Evolutionary conservation across 2,329 filamentous ascomycete genomes (phyloP), one percentile per base, ranked within the genome.

Genomic region (Ophiostoma pallidulum): DNA sequence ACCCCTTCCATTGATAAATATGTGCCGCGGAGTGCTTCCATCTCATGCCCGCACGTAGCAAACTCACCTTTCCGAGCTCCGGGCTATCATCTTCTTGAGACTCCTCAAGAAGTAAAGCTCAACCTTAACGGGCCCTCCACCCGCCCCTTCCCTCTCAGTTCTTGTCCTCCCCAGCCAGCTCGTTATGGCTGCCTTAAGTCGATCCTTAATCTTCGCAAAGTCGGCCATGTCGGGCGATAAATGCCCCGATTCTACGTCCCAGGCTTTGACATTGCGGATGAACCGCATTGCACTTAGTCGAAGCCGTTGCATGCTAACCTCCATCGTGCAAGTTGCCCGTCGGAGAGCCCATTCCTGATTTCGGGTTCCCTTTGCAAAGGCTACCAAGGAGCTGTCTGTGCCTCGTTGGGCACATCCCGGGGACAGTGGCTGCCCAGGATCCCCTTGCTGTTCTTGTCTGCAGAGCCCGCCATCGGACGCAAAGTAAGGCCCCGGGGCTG

Each of bases 41-140:
- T 33, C 31, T 33, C 31, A 33, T n/a, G 13, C 12, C 8, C 8
- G 22, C 29, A 42, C 8, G 22, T 26, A 12, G 29, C 4, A n/a
- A n/a, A n/a, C 31, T 9, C 28, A 31, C 26, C 22, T 16, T 9
- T 22, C n/a, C 28, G 35, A 18, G 14, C 20, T 37, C 18, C 33
- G 36, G 18, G 40, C 37, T 14, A 29, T n/a, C 35, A 45, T 49
- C 24, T 33, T 37, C 41, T 45, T 51, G 16, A 55, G 22, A 14
- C 49, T 44, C 20, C 43, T 49, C 4, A 45, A n/a, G 14, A 54
- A 33, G 31, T 54, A 51, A 5, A 54, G 40, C 33, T 54, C 52
- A 7, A 54, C 41, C 24, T 51, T 26, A 4, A 49, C 38, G 9
- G 41, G 20, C 31, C 41, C 41, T 24, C n/a, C 36, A 6, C 33